Conservation (phyloP, 2,329 filamentous ascomycete species). For the Lithohypha guttulata region DNA sequence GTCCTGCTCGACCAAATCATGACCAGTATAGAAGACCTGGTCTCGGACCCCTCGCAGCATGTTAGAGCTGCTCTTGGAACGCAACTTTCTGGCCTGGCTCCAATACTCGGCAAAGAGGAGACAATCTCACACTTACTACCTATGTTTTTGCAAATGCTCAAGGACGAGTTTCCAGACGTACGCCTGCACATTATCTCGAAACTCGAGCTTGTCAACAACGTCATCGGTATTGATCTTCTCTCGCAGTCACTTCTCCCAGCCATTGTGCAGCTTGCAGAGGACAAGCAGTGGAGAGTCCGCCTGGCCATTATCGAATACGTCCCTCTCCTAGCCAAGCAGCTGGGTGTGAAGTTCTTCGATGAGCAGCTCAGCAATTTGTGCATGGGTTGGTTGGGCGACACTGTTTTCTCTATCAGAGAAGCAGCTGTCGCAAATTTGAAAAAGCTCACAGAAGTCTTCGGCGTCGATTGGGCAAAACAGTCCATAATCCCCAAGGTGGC, state of each 20-base stretch:
- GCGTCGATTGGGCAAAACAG: conserved; percentile 92
- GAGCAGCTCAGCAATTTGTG: conserved; percentile 91
- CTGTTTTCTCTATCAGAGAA: conserved; percentile 96
- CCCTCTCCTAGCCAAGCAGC: conserved; percentile 83
- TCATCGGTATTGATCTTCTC: conserved; percentile 94
- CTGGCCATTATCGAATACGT: conserved; percentile 99
- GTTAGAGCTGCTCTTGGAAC: conserved; percentile 90
- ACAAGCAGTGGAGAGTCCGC: conserved; percentile 91
- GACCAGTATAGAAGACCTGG: conserved; percentile 89
- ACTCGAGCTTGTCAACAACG: conserved; percentile 94
- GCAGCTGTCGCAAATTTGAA: conserved; percentile 95
- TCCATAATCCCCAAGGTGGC: conserved; percentile 98
- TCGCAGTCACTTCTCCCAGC: conserved; percentile 94
- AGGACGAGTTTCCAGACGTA: conserved; percentile 97
- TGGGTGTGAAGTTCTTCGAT: conserved; percentile 95
- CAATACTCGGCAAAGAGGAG: conserved; percentile 97
- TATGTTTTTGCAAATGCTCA: conserved; percentile 99
- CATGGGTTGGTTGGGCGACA: conserved; percentile 98
- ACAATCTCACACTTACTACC: conserved; percentile 93
- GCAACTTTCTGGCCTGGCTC: conserved; percentile 91
- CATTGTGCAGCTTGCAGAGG: conserved; percentile 93
- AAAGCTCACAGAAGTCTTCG: conserved; percentile 97
- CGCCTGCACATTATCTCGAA: conserved; percentile 99
- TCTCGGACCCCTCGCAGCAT: conserved; percentile 92
- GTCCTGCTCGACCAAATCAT: conserved; percentile 92